phyloP scores from a whole-genome alignment of 1,284 basidiomycete genomes.

The Cystobasidiaceae sp. region DNA sequence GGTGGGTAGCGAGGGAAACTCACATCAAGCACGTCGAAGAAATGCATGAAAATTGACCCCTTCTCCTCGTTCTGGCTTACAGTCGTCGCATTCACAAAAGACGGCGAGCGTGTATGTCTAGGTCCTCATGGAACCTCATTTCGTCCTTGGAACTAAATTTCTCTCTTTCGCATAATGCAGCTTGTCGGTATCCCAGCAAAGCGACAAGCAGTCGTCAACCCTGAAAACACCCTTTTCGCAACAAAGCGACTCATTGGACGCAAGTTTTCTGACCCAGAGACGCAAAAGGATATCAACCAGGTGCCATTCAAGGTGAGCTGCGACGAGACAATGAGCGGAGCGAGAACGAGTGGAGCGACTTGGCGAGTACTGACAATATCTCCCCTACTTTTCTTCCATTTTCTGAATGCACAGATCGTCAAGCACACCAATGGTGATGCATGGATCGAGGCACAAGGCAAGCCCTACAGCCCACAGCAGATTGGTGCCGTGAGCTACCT shows the following conservation, averaged over 20 bases:
- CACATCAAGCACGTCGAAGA: too few species aligned
- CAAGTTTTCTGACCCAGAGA: constrained; percentile 87
- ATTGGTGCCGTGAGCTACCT: constrained; percentile 61
- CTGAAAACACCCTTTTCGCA: constrained; percentile 86
- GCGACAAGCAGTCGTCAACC: constrained; percentile 95
- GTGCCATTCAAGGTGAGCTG: constrained; percentile 41
- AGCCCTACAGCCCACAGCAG: constrained; percentile 58
- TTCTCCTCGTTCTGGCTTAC: too few species aligned
- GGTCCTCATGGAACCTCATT: not conserved
- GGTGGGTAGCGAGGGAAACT: too few species aligned
- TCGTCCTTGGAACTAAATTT: constrained; percentile 52
- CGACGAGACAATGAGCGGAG: too few species aligned
- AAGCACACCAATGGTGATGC: constrained; percentile 60
- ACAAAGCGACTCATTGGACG: constrained; percentile 97
- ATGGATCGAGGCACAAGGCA: constrained; percentile 66
- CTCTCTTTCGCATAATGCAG: too few species aligned
- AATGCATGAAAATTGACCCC: too few species aligned
- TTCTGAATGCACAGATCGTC: constrained; percentile 57
- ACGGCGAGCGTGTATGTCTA: constrained; percentile 48
- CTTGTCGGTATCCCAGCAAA: constrained; percentile 88
- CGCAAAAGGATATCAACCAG: constrained; percentile 75
- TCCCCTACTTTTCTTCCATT: constrained; percentile 56
- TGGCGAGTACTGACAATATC: constrained; percentile 52
- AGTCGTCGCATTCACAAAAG: constrained; percentile 95
- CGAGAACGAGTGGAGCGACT: too few species aligned